Evolutionary conservation across 345 rosid genomes (phyloP), one percentile per base, ranked within the genome.

Genomic region (Physaria fendleri): DNA sequence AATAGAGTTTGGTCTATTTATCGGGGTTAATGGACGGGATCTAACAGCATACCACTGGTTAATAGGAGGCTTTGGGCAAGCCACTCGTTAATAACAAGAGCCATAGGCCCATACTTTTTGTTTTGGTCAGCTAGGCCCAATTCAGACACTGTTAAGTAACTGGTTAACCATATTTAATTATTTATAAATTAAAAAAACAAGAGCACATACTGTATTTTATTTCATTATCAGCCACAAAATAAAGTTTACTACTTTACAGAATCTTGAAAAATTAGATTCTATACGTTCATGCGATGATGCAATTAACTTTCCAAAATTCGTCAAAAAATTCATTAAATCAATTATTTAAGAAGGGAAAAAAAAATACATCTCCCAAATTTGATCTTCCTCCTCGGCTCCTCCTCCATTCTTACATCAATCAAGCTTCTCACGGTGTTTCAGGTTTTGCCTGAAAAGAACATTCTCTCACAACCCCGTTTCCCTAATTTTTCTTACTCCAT

Each of bases 401-500:
- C 47, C 61, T 25, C 25, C 45, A 39, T 48, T 62, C 51, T 47
- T 37, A 66, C 64, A 56, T 29, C 5, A 11, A 58, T 47, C 42
- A n/a, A n/a, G n/a, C n/a, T 34, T 46, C 41, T 47, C 35, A 40
- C 33, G 30, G 50, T 33, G 38, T 63, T 45, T 45, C 64, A 56
- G 66, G 55, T 25, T 13, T 50, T 6, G 54, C 46, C 46, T 59
- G 40, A 56, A 53, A n/a, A n/a, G 40, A 45, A 68, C 66, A 68
- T 27, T 20, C 40, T 52, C 34, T 41, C 20, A 39, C 21, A 48
- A 14, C 21, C 39, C 64, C 27, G 25, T 15, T 27, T 17, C 4
- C 32, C 43, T 49, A 39, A 66, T 51, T 39, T 48, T 68, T 57
- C 60, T 59, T 59, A 39, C 54, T 67, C 71, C 21, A 30, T 59